Evolutionary conservation across 2,329 filamentous ascomycete genomes (phyloP).

Genomic region (Ophiocordyceps camponoti-leonardi): DNA sequence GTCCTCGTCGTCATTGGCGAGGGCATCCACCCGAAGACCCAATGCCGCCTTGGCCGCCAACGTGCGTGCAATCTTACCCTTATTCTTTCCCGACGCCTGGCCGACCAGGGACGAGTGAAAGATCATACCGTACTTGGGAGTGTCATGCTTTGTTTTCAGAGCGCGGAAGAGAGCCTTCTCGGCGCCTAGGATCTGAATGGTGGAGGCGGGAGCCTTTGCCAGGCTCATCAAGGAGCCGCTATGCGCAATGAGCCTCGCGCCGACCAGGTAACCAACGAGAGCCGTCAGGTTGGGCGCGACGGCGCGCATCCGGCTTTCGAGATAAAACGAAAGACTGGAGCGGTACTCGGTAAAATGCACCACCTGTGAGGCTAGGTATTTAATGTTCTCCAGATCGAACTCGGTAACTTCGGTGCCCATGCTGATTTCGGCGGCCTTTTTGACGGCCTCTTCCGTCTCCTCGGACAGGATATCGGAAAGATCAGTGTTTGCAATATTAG

Average conservation of each 20-base stretch:
- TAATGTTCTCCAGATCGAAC: constrained; percentile 86
- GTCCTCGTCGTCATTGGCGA: constrained; percentile 41
- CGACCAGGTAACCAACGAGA: constrained; percentile 83
- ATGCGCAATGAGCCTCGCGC: constrained; percentile 87
- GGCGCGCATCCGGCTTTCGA: constrained; percentile 85
- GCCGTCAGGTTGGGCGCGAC: constrained; percentile 93
- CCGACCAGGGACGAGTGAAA: constrained; percentile 89
- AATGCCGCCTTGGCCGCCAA: constrained; percentile 86
- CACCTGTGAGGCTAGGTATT: constrained; percentile 81
- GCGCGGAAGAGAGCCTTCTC: constrained; percentile 98
- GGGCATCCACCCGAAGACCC: constrained; percentile 81
- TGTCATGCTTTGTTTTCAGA: constrained; percentile 97
- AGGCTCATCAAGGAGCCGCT: constrained; percentile 87
- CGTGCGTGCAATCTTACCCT: constrained; percentile 98
- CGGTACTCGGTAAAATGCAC: constrained; percentile 85
- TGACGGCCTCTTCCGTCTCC: constrained; percentile 82
- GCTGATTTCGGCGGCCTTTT: constrained; percentile 85
- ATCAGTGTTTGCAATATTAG: constrained; percentile 59
- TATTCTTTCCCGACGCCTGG: constrained; percentile 94
- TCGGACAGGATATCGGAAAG: constrained; percentile 85
- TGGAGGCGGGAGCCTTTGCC: constrained; percentile 86
- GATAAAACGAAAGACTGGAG: constrained; percentile 70
- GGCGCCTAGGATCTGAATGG: constrained; percentile 93
- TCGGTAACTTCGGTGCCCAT: constrained; percentile 97
- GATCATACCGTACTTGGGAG: constrained; percentile 92